Base-by-base conservation (phyloP, 345 rosid genomes). In the Sapria himalayana region DNA sequence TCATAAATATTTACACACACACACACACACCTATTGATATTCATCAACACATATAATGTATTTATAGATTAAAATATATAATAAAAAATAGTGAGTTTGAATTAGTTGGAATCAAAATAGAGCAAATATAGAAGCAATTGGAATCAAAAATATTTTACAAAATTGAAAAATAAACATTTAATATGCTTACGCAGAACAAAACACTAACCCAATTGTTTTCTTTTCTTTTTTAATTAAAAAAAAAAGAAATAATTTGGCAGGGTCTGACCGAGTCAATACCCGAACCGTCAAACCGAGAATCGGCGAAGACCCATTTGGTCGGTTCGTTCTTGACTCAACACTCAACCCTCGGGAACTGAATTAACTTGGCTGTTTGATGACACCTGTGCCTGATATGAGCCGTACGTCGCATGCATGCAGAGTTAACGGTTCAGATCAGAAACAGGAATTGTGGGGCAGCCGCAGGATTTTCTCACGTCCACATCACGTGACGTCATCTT, bases 281-380 rank as follows among this genome's bases (percentile, higher is more conserved):
- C 99, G 99, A 91, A 91, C 95, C 99, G 84, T 81, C 84, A 27
- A 37, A 12, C 41, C 11, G 54, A 24, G 24, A 32, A 32, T 25
- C 29, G 7, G 11, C 40, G 50, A 9, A 39, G 7, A n/a, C 8
- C 29, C 35, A 4, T 20, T 41, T 51, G 69, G 73, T 91, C 70
- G 95, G 99, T 91, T 91, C 99, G 95, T 77, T 91, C 99, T 91
- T 91, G 99, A 91, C 99, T 91, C 99, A 67, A 65, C 75, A 70
- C 72, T 79, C 96, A 46, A 54, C 41, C 31, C 27, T 5, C 4
- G 9, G 29, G 16, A 7, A 16, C 43, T 8, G 38, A 2, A 22
- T 19, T 9, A 2, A 22, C n/a, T n/a, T n/a, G n/a, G n/a, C n/a
- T n/a, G n/a, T n/a, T n/a, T n/a, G n/a, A n/a, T n/a, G n/a, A n/a